Percentiles rank a stretch among this genome's conserved stretches.
These are phyloP conservation scores for Adansonia digitata DNA, from an alignment of 345 rosid genomes.

Conservation along the genomic window DNA sequence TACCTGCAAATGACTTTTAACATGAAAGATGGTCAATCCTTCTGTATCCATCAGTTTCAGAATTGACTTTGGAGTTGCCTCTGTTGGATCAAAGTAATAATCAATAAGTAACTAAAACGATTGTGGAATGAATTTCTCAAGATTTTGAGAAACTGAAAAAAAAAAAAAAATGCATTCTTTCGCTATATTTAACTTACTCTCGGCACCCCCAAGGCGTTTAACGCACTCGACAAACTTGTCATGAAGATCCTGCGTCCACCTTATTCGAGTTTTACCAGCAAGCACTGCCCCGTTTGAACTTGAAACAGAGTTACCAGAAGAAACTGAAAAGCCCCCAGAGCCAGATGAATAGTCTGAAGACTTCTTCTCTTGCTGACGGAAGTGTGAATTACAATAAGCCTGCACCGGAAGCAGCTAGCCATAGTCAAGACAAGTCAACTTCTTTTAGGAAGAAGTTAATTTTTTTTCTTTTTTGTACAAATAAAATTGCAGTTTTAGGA, in stretches of 20 bases:
- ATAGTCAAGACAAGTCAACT: slow-evolving; percentile 27
- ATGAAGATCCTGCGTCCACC: slow-evolving; percentile 95
- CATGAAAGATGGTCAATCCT: slow-evolving; percentile 90
- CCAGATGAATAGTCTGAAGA: slow-evolving; percentile 1
- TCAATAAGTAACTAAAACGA: slow-evolving; percentile 1
- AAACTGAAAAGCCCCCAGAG: neutral
- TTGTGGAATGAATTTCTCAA: neutral
- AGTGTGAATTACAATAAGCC: slow-evolving; percentile 2
- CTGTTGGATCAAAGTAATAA: slow-evolving; percentile 29
- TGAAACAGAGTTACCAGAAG: slow-evolving; percentile 17
- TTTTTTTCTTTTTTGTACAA: no score
- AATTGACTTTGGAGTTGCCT: slow-evolving; percentile 90
- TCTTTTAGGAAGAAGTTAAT: neutral
- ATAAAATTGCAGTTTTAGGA: no score
- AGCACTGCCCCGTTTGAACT: slow-evolving; percentile 18
- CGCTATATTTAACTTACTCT: slow-evolving; percentile 1
- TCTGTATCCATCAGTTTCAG: slow-evolving; percentile 84
- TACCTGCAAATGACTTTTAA: slow-evolving; percentile 94
- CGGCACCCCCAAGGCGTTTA: slow-evolving; percentile 64
- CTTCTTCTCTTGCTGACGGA: slow-evolving; percentile 10
- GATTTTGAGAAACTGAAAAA: neutral
- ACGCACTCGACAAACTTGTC: slow-evolving; percentile 85
- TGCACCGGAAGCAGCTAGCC: neutral
- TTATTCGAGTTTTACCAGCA: slow-evolving; percentile 60
- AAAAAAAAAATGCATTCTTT: neutral